Evolutionary conservation across 108 stramenopile genomes (phyloP).

Genomic region (Aurantiochytrium sp.): DNA sequence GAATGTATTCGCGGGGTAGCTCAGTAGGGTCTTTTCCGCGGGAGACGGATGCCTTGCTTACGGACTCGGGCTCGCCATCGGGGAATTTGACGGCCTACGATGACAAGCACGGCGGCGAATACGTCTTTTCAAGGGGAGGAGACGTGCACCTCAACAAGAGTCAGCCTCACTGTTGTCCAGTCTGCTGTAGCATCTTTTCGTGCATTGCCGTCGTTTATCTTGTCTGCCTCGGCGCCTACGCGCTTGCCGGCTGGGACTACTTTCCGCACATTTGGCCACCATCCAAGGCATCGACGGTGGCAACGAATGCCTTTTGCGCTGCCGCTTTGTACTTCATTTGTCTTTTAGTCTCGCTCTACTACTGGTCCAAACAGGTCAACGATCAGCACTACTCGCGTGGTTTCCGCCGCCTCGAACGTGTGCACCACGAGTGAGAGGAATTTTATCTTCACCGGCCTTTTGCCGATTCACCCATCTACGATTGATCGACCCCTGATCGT

Average conservation of each 20-base stretch:
- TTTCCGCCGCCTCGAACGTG: background rate
- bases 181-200: background rate
- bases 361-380: background rate
- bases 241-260: background rate
- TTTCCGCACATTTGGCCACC: background rate
- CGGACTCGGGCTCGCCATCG: background rate
- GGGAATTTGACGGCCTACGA: background rate
- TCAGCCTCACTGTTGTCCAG: background rate
- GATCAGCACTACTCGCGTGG: background rate
- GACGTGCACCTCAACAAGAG: background rate
- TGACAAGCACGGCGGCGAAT: constrained; percentile 7
- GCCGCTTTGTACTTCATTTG: background rate
- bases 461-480: no score
- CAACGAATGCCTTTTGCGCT: background rate
- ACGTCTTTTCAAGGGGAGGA: background rate
- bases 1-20: background rate
- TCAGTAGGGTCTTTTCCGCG: background rate
- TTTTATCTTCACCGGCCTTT: background rate
- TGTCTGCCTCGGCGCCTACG: background rate
- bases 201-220: background rate
- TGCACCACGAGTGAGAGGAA: background rate
- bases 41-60: background rate
- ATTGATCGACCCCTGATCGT: no score
- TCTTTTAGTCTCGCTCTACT: background rate
- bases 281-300: background rate